Conservation (phyloP, 2,329 filamentous ascomycete genomes). For the Penicillium nordicum region DNA sequence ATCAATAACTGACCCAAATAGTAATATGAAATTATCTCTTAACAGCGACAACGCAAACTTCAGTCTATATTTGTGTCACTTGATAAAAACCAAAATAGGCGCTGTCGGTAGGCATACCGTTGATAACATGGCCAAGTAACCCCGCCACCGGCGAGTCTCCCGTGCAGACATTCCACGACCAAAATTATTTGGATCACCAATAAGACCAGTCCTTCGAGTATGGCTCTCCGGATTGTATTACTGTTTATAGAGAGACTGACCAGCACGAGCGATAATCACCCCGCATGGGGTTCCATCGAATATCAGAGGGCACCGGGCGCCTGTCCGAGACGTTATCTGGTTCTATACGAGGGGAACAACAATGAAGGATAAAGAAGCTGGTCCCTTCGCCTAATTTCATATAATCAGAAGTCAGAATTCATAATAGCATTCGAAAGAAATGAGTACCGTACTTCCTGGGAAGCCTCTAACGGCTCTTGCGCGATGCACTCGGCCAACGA, state of each 20-base stretch:
- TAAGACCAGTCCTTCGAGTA: not conserved
- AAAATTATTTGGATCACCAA: not conserved
- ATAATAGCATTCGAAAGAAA: not conserved
- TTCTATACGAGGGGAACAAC: not conserved
- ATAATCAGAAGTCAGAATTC: not conserved
- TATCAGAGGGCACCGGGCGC: constrained; percentile 2
- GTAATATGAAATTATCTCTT: not conserved
- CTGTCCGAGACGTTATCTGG: constrained; percentile 4
- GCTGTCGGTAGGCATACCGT: constrained; percentile 5
- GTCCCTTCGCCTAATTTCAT: not conserved
- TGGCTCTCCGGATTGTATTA: not conserved
- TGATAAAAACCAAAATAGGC: not conserved
- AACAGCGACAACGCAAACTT: not conserved
- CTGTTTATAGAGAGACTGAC: not conserved
- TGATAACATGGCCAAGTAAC: not conserved
- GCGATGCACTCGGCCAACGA: not conserved
- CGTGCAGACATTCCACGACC: not conserved
- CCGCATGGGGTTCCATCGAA: not conserved
- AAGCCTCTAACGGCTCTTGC: constrained; percentile 2
- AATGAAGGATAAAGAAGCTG: constrained; percentile 4
- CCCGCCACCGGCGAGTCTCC: constrained; percentile 9
- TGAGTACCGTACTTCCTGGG: constrained; percentile 1
- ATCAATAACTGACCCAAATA: not conserved
- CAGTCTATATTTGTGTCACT: not conserved
- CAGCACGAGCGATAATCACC: not conserved